phyloP scores from a whole-genome alignment of 192 early-diverging fungal genomes.

The Entomortierella chlamydospora region DNA sequence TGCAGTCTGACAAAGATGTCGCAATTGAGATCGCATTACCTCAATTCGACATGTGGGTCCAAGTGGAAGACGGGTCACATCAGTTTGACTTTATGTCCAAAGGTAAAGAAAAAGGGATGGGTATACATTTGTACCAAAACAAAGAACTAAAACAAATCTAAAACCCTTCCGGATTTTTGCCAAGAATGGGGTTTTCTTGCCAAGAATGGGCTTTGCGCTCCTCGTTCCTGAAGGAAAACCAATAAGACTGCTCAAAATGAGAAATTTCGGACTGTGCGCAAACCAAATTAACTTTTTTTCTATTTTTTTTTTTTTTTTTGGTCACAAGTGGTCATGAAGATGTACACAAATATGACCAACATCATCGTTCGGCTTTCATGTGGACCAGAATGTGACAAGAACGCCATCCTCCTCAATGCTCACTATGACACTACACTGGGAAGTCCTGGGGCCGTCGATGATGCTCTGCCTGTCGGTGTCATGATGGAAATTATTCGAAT shows the following conservation, averaged over 20 bases:
- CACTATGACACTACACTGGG: constrained; percentile 76
- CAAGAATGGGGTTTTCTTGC: neutral
- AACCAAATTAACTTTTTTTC: neutral
- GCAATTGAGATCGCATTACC: constrained; percentile 12
- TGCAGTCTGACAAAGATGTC: neutral
- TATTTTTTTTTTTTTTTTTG: neutral
- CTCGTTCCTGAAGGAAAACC: too few species aligned
- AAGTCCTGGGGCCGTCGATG: constrained; percentile 69
- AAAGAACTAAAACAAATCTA: neutral
- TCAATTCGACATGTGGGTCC: constrained; percentile 67
- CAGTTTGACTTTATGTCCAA: constrained; percentile 79
- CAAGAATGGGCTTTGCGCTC: too few species aligned
- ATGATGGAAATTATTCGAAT: constrained; percentile 74
- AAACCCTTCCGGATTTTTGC: neutral
- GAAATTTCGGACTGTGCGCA: too few species aligned
- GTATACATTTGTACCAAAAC: too few species aligned
- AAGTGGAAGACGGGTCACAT: constrained; percentile 70
- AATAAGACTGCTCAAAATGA: neutral
- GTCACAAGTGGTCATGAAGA: constrained; percentile 66
- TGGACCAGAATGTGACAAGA: constrained; percentile 67
- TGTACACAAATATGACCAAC: constrained; percentile 76
- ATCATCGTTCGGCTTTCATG: constrained; percentile 77
- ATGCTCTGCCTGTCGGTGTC: constrained; percentile 72
- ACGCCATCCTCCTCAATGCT: constrained; percentile 73
- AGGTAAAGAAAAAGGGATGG: constrained; percentile 46